Base-by-base conservation (phyloP, 148 eudicot species). In the Dianthus caryophyllus region DNA sequence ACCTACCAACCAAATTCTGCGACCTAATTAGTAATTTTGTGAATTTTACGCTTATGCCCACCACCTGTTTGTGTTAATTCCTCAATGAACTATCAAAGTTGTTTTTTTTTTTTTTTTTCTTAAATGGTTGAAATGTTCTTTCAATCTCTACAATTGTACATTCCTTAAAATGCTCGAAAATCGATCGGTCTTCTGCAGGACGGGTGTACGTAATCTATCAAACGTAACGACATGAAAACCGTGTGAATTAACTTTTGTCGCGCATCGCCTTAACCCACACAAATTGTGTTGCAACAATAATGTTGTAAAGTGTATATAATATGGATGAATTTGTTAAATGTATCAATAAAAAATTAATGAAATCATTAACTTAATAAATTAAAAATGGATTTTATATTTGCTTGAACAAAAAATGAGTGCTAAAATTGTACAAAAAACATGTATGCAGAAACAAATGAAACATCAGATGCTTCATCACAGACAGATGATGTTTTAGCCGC, bases 401-500 rank as follows among this genome's bases (percentile, higher is more conserved):
- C 21, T 57, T 61, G 38, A 65, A 62, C 6, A 18, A 62, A 31
- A n/a, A 47, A 63, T 55, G 64, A 36, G 11, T 33, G 44, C 44
- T 48, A 15, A 75, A n/a, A 55, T 29, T 63, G 33, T 76, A 74
- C 85, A 90, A 95, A 79, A 48, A 76, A 57, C 43, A 64, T 71
- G 27, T 77, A n/a, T n/a, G n/a, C 79, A 9, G 88, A 85, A 24
- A 73, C 38, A 7, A 75, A 70, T 67, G 84, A 78, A 36, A 78
- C 78, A 14, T 76, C 68, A 9, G 89, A 80, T 69, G 66, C 68
- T 25, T 64, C 72, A 29, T 73, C 85, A 44, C 82, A 82, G 57
- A 81, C 87, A n/a, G 98, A 89, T 30, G 96, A 89, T 10, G 88
- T 88, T n/a, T 74, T 83, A 43, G 79, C 85, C 1, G 83, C 92